A percentile compares a stretch with the other conserved stretches of the same genome.
These are phyloP conservation scores for Pseudovirgaria hyperparasitica DNA, from an alignment of 2,329 filamentous ascomycete species.

Conservation along the genomic window DNA sequence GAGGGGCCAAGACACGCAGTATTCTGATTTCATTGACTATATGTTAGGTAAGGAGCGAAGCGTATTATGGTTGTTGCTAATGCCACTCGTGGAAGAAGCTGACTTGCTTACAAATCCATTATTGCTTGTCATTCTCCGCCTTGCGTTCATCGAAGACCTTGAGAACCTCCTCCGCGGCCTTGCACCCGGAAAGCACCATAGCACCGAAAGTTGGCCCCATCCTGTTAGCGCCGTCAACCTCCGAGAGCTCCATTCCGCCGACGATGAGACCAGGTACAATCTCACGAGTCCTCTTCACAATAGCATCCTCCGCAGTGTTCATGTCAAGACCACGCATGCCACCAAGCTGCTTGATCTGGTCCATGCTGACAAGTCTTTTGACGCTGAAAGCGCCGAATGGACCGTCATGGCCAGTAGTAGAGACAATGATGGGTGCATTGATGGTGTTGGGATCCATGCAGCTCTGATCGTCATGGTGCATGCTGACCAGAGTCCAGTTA, in stretches of 20 bases:
- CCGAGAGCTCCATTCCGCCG: conserved; percentile 88
- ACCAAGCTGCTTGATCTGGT: conserved; percentile 66
- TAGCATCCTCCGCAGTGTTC: conserved; percentile 82
- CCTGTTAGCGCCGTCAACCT: conserved; percentile 81
- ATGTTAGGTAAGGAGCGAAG: no score
- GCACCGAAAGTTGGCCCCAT: conserved; percentile 88
- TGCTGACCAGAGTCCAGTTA: conserved; percentile 87
- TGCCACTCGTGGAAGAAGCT: no score
- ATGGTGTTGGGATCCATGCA: conserved; percentile 98
- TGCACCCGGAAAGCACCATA: conserved; percentile 78
- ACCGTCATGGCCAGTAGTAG: conserved; percentile 81
- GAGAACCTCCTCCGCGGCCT: conserved; percentile 79
- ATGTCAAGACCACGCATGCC: conserved; percentile 93
- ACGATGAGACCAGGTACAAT: conserved; percentile 78
- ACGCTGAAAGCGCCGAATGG: conserved; percentile 85
- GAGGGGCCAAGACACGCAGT: no score
- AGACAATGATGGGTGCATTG: conserved; percentile 80
- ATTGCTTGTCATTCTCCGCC: conserved; percentile 54
- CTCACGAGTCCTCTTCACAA: conserved; percentile 84
- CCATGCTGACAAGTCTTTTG: conserved; percentile 85
- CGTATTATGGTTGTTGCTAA: no score
- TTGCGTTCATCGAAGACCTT: conserved; percentile 65
- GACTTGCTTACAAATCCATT: no score
- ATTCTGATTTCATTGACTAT: no score
- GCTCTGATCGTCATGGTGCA: conserved; percentile 78